phyloP scores from a whole-genome alignment of 805 yeast species.

The Priceomyces fermenticarens region DNA sequence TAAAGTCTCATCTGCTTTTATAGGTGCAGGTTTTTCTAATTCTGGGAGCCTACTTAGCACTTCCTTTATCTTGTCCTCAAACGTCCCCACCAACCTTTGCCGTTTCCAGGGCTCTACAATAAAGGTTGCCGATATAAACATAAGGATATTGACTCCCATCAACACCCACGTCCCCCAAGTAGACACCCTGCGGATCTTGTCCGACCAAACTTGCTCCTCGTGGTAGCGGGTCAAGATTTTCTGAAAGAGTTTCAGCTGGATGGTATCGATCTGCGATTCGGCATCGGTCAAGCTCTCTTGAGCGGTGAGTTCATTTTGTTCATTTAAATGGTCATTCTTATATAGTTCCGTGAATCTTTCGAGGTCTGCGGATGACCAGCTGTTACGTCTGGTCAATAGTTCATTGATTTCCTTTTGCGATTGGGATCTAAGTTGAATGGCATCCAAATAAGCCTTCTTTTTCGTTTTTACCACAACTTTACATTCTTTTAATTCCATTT shows the following conservation, averaged over 20 bases:
- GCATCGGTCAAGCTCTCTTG: slow-evolving; percentile 46
- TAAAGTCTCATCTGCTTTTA: neutral
- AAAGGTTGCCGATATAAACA: slow-evolving; percentile 80
- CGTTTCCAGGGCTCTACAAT: slow-evolving; percentile 95
- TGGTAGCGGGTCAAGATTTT: slow-evolving; percentile 86
- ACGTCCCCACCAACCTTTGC: slow-evolving; percentile 70
- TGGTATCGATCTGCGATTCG: slow-evolving; percentile 64
- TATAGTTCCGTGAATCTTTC: slow-evolving; percentile 82
- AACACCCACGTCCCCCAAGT: slow-evolving; percentile 95
- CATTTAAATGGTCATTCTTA: slow-evolving; percentile 74
- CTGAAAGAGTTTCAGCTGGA: slow-evolving; percentile 65
- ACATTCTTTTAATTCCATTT: slow-evolving; percentile 46
- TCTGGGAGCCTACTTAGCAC: slow-evolving; percentile 14
- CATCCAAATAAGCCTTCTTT: slow-evolving; percentile 53
- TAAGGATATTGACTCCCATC: slow-evolving; percentile 79
- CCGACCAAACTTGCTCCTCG: slow-evolving; percentile 98
- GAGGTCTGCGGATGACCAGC: slow-evolving; percentile 77
- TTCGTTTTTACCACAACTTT: slow-evolving; percentile 47
- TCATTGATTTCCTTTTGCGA: slow-evolving; percentile 88
- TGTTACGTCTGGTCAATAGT: slow-evolving; percentile 75
- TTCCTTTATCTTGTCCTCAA: slow-evolving; percentile 73
- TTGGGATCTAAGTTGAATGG: slow-evolving; percentile 59
- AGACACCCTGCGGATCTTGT: slow-evolving; percentile 87
- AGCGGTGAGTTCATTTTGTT: slow-evolving; percentile 53
- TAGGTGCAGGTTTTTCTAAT: slow-evolving; percentile 5